Evolutionary conservation across 2,329 filamentous ascomycete genomes (phyloP).

Genomic region (Colletotrichum musicola): DNA sequence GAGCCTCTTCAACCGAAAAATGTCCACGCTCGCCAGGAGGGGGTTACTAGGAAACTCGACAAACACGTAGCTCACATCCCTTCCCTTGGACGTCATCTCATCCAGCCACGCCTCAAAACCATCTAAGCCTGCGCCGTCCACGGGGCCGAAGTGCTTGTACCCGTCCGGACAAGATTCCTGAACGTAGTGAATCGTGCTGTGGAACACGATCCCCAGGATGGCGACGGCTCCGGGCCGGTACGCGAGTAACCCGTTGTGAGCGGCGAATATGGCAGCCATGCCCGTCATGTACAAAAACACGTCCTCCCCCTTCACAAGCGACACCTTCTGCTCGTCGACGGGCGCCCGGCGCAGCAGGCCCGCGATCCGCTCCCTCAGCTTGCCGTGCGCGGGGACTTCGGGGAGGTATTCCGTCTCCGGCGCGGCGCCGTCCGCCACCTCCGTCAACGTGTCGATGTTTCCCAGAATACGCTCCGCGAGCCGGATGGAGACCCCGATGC

Average conservation of each 20-base stretch:
- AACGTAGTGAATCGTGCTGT: constrained; percentile 62
- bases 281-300: constrained; percentile 67
- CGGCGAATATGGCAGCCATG: constrained; percentile 64
- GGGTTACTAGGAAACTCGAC: constrained; percentile 60
- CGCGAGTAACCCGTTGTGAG: constrained; percentile 53
- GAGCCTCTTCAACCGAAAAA: constrained; percentile 45
- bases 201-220: constrained; percentile 65
- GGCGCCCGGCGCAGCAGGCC: constrained; percentile 57
- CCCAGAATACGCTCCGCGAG: constrained; percentile 58
- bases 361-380: constrained; percentile 55
- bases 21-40: constrained; percentile 49
- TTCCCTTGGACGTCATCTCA: constrained; percentile 51
- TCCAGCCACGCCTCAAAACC: constrained; percentile 60
- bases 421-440: constrained; percentile 48
- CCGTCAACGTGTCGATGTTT: constrained; percentile 49
- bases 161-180: constrained; percentile 58
- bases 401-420: constrained; percentile 55
- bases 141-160: constrained; percentile 61
- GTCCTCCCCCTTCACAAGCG: constrained; percentile 51
- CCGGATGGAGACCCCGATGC: constrained; percentile 60
- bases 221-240: constrained; percentile 52
- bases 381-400: constrained; percentile 52
- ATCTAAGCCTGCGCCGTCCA: constrained; percentile 56
- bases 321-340: constrained; percentile 44
- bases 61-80: constrained; percentile 59